Percentiles rank a stretch among this genome's conserved stretches.
Conservation (phyloP, 225 moss, liverwort and hornwort species). For the Polytrichum commune region DNA sequence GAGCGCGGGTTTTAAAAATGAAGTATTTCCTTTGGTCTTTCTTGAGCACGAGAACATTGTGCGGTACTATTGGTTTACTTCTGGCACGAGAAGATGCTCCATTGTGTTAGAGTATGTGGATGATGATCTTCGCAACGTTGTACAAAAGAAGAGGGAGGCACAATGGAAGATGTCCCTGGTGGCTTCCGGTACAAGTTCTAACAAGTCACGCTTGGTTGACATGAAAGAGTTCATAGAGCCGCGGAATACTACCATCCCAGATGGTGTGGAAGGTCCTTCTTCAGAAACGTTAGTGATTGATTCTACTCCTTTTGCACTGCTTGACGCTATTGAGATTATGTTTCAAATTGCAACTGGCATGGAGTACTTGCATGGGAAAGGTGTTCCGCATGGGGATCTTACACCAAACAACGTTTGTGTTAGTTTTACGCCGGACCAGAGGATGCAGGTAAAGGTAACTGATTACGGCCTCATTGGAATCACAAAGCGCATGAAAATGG, state of each 20-base stretch:
- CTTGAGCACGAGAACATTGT: neutral
- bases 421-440: neutral
- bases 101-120: constrained; percentile 5
- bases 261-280: too few species aligned
- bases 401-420: constrained; percentile 8
- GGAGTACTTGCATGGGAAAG: constrained; percentile 10
- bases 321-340: neutral
- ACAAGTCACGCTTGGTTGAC: neutral
- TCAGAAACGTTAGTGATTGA: too few species aligned
- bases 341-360: constrained; percentile 15
- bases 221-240: neutral
- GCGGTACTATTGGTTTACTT: neutral
- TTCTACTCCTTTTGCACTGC: neutral
- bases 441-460: constrained; percentile 1
- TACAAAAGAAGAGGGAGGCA: neutral
- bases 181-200: neutral
- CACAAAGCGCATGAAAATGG: constrained; percentile 6
- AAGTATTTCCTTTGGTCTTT: neutral
- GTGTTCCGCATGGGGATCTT: constrained; percentile 12
- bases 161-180: neutral
- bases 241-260: neutral
- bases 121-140: neutral
- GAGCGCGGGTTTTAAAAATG: neutral
- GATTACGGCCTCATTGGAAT: constrained; percentile 13
- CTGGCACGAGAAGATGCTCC: neutral